Percentiles rank a stretch among this genome's conserved stretches.
Conservation (phyloP, 495 filamentous ascomycete species). For the Xylaria nigripes region DNA sequence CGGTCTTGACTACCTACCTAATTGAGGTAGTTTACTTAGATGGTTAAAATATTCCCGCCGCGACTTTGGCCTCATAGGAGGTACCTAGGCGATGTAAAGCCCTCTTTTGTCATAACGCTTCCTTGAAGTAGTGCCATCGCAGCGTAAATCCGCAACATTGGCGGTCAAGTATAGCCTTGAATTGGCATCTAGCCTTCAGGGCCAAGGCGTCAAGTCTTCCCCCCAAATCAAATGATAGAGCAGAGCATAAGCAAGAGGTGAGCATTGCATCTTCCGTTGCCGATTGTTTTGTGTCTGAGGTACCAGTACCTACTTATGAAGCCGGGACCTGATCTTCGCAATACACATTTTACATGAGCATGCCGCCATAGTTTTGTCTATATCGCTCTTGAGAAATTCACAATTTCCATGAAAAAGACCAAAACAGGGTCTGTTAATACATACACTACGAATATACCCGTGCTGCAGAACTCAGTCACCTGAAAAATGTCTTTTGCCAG, state of each 20-base stretch:
- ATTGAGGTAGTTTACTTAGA: too few species aligned
- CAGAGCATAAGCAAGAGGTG: not conserved
- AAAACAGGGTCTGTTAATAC: not conserved
- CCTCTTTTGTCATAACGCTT: not conserved
- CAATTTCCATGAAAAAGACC: too few species aligned
- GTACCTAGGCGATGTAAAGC: too few species aligned
- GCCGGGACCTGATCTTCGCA: too few species aligned
- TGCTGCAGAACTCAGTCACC: not conserved
- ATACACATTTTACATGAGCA: not conserved
- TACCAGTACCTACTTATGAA: too few species aligned
- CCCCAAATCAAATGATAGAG: not conserved
- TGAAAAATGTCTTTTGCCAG: constrained; percentile 1
- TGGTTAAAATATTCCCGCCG: too few species aligned
- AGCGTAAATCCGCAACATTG: not conserved
- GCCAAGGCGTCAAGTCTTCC: not conserved
- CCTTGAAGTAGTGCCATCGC: not conserved
- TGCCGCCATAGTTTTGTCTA: not conserved
- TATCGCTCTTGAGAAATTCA: not conserved
- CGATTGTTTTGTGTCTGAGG: not conserved
- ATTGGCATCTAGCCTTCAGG: not conserved
- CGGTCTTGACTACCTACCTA: too few species aligned
- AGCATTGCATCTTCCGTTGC: not conserved
- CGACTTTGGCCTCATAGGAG: not conserved
- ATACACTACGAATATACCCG: not conserved
- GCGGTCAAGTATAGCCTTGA: not conserved